These are phyloP conservation scores for Populus hybrid DNA, from an alignment of 441 rosid genomes.

Conservation along the genomic window DNA sequence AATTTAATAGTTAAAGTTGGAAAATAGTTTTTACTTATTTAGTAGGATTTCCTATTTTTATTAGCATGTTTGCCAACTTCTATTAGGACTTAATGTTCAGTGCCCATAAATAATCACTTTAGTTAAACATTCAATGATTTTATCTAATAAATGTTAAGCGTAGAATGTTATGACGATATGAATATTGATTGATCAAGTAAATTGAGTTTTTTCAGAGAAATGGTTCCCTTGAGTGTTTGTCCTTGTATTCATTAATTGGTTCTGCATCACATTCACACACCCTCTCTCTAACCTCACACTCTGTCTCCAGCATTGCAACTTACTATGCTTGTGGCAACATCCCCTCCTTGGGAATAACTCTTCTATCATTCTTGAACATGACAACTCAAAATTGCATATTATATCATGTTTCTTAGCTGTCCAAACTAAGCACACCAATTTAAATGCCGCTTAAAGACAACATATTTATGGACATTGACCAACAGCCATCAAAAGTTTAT, in stretches of 20 bases:
- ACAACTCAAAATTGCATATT: neutral
- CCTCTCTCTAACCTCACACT: neutral
- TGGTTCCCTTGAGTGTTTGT: neutral
- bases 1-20: no score
- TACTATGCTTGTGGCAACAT: no score
- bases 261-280: neutral
- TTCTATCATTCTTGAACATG: neutral
- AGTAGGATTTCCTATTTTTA: neutral
- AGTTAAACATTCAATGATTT: neutral
- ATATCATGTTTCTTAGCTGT: neutral
- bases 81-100: neutral
- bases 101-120: neutral
- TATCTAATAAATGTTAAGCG: neutral
- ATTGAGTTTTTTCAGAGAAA: neutral
- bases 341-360: neutral
- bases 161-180: neutral
- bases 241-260: neutral
- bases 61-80: neutral
- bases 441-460: neutral
- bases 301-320: no score
- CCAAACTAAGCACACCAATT: neutral
- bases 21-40: neutral
- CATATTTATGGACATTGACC: neutral
- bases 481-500: neutral
- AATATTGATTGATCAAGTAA: neutral